phyloP scores from a whole-genome alignment of 768 basidiomycete species.

The Strobilomyces confusus region DNA sequence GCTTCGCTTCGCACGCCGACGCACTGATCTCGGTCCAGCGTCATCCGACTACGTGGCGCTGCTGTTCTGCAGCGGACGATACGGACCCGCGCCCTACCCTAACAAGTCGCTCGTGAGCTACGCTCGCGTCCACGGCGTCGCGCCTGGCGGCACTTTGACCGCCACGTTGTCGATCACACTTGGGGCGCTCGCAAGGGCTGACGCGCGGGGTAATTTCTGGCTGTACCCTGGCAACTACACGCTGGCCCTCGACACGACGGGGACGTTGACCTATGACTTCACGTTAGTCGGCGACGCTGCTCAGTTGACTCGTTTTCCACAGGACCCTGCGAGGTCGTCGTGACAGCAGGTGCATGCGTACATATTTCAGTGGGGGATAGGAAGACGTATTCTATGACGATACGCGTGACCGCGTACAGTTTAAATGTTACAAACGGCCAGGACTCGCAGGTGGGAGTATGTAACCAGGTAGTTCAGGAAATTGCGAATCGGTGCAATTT shows the following conservation, averaged over 20 bases:
- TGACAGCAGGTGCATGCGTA: not conserved
- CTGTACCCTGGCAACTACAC: slow-evolving; percentile 43
- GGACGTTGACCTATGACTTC: slow-evolving; percentile 39
- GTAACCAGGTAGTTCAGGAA: too few species aligned
- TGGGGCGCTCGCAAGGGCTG: slow-evolving; percentile 47
- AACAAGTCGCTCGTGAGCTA: slow-evolving; percentile 52
- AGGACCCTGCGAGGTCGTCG: slow-evolving; percentile 12
- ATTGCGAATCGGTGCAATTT: too few species aligned
- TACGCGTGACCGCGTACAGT: too few species aligned
- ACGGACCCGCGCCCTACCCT: slow-evolving; percentile 48
- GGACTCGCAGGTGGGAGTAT: too few species aligned
- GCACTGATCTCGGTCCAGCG: slow-evolving; percentile 8
- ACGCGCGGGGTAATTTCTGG: slow-evolving; percentile 42
- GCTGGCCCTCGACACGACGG: slow-evolving; percentile 40
- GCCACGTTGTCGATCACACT: slow-evolving; percentile 43
- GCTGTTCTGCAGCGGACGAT: slow-evolving; percentile 45
- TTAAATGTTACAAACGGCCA: too few species aligned
- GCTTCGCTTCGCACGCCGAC: not conserved
- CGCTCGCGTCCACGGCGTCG: slow-evolving; percentile 37
- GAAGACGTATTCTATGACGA: not conserved
- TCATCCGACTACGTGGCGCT: slow-evolving; percentile 55
- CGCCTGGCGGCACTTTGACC: slow-evolving; percentile 24
- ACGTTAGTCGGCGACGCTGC: slow-evolving; percentile 39
- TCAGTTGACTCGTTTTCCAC: slow-evolving; percentile 41
- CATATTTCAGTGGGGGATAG: not conserved